A percentile compares a stretch with the other conserved stretches of the same genome.
These are phyloP conservation scores for Geoglossum glabrum DNA, from an alignment of 495 filamentous ascomycete species.

Conservation along the genomic window DNA sequence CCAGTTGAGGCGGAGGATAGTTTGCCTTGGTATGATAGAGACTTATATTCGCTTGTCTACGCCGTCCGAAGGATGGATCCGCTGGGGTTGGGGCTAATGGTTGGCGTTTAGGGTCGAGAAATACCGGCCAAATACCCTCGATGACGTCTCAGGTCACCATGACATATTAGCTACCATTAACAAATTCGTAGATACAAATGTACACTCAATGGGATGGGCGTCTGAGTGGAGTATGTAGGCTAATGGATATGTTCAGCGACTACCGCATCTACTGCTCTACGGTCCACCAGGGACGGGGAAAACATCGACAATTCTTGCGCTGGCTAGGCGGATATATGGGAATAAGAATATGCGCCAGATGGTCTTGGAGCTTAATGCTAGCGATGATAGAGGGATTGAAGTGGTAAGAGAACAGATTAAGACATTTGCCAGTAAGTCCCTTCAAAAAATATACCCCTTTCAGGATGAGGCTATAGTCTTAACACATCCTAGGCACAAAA, in stretches of 20 bases:
- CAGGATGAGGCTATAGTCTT: background rate
- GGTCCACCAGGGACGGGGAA: slow-evolving; percentile 28
- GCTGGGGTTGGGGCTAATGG: slow-evolving; percentile 5
- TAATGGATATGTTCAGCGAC: slow-evolving; percentile 26
- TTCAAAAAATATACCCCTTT: background rate
- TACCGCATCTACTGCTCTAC: slow-evolving; percentile 84
- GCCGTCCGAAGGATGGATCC: background rate
- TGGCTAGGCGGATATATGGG: slow-evolving; percentile 86
- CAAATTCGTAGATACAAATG: slow-evolving; percentile 82
- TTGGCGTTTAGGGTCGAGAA: slow-evolving; percentile 74
- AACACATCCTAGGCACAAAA: slow-evolving; percentile 30
- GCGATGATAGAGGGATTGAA: slow-evolving; percentile 93
- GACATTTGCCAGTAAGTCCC: slow-evolving; percentile 62
- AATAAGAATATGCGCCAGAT: slow-evolving; percentile 86
- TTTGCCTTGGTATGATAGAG: slow-evolving; percentile 55
- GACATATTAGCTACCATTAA: slow-evolving; percentile 95
- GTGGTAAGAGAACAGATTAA: slow-evolving; percentile 98
- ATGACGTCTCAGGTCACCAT: slow-evolving; percentile 92
- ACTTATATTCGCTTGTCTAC: background rate
- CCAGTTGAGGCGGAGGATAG: slow-evolving; percentile 88
- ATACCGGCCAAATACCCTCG: slow-evolving; percentile 71
- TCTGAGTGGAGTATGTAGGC: background rate
- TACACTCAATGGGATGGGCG: slow-evolving; percentile 14
- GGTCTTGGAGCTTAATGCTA: slow-evolving; percentile 93
- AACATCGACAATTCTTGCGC: slow-evolving; percentile 36